Evolutionary conservation across 2,329 filamentous ascomycete genomes (phyloP), one percentile per base, ranked within the genome.

Genomic region (Dryadomyces quercivorus): DNA sequence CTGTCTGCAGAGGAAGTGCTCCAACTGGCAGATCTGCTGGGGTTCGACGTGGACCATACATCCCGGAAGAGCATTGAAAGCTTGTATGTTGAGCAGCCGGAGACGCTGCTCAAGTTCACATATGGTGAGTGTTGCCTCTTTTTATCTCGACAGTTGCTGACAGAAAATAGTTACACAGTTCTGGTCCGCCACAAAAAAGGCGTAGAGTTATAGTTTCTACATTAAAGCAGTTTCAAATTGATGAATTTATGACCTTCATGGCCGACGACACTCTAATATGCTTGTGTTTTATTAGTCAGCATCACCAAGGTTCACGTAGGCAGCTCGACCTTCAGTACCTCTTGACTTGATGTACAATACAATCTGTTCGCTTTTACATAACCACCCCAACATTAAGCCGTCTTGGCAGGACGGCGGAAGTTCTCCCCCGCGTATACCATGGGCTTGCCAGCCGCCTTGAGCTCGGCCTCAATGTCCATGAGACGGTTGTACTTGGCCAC

Each of bases 401-500:
- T 42, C 18, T 26, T 47, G 5, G 22, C 18, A 10, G 51, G 43
- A 15, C 26, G 12, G 13, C 57, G 42, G 42, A 65, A 64, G 2
- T 58, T 67, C 64, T 56, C 56, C 1, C 66, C 65, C 6, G 65
- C 65, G 59, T 64, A 68, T 12, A 57, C 51, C 16, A 57, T 54
- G 12, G 58, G 52, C 53, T 63, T 59, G 8, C 61, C 60, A 2
- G 59, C 59, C 8, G 31, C 56, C 34, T 54, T 55, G 22, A 60
- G 43, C 47, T 61, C 60, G 5, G 56, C 66, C 56, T 71, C 70
- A 58, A 72, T 72, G 56, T 72, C 69, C 66, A 72, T 67, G 31
- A 72, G 59, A 3, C 70, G 67, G 58, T 72, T 73, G 60, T 72
- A 72, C 59, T 72, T 73, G 40, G 62, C 69, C 9, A 72, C 65